Conservation (phyloP, 23 red algal species). For the Chondrus crispus region DNA sequence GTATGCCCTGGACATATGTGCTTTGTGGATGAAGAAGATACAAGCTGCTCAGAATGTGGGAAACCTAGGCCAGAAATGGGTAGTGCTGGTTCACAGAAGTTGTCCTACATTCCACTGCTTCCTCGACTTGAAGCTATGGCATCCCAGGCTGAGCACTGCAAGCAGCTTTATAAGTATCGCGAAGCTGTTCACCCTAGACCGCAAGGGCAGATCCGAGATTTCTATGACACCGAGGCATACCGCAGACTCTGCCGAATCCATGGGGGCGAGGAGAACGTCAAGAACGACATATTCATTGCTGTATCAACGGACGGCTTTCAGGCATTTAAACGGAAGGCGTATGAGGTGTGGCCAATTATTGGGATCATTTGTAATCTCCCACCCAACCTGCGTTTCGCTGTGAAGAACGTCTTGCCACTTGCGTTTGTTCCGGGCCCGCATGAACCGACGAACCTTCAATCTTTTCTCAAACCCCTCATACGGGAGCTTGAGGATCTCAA, state of each 20-base stretch:
- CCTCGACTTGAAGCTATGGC: no score
- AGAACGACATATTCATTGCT: neutral
- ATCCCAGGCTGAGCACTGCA: no score
- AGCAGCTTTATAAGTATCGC: no score
- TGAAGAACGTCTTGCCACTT: neutral
- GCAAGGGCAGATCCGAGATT: no score
- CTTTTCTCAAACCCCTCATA: neutral
- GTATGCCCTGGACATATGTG: slow-evolving; percentile 13
- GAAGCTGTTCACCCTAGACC: no score
- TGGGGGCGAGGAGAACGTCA: neutral
- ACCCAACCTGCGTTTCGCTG: neutral
- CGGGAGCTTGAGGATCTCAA: neutral
- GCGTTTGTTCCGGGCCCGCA: neutral
- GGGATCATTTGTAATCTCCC: neutral
- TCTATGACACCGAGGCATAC: neutral
- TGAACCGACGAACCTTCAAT: neutral
- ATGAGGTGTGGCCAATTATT: neutral
- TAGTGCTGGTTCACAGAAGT: neutral
- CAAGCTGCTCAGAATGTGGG: neutral
- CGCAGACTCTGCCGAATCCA: neutral
- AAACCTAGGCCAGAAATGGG: neutral
- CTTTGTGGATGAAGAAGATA: neutral
- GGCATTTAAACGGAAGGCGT: neutral
- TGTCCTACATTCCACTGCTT: no score
- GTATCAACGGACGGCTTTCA: neutral